Base-by-base conservation (phyloP, 257 asterid species). In the Parsonsia alboflavescens region DNA sequence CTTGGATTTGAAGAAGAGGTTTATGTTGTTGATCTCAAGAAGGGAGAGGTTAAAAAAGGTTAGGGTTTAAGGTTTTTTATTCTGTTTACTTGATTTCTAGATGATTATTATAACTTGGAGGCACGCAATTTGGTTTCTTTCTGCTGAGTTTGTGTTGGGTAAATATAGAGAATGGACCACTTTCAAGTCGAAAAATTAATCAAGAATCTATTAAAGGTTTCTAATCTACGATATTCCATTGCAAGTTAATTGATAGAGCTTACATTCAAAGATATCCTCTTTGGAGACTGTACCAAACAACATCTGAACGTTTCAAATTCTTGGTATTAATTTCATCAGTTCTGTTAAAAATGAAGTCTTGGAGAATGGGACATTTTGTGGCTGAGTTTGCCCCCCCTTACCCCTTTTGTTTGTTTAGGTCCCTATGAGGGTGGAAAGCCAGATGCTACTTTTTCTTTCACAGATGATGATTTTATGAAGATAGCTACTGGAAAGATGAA, bases 41-140 rank as follows among this genome's bases (percentile, higher is more conserved):
- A 90, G 80, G 97, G 98, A 33, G 97, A 91, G 79, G 89, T 89
- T 74, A 91, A 84, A 72, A 93, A 88, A 84, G 98, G 98, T 93
- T 81, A 75, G 89, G 79, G 44, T 74, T 79, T 64, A 24, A 61
- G 57, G 8, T 2, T 46, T 68, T 52, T 75, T 66, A 9, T 0
- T 61, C n/a, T 24, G 39, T 28, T 59, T 16, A 6, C 17, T 17
- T 17, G 58, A 53, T 53, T 5, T 17, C 3, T 33, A 33, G 1
- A 33, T 21, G 11, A 19, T 10, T 54, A n/a, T 21, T 26, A 5
- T 59, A 59, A 26, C 9, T 7, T 28, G 4, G 42, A 59, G 42
- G 66, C 42, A 26, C 12, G 12, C 36, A 3, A 28, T 28, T 61
- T 61, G 42, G 41, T 26, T 5, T 28, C n/a, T 61, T 61, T 61